A percentile compares a stretch with the other conserved stretches of the same genome.
These are phyloP conservation scores for Rhinocladiella mackenziei DNA, from an alignment of 2,329 filamentous ascomycete species.

Conservation along the genomic window DNA sequence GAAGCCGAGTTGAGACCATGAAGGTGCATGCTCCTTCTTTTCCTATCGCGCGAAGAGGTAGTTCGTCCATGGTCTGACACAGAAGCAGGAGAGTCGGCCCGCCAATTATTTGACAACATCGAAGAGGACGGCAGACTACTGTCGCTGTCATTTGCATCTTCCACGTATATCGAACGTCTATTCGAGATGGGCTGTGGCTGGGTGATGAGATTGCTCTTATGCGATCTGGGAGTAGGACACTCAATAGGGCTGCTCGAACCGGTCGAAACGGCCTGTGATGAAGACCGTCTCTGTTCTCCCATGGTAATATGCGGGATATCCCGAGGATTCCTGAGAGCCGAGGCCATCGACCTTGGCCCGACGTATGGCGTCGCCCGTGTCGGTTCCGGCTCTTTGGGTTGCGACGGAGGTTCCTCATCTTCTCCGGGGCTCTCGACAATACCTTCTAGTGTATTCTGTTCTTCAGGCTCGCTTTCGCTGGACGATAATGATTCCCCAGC, in stretches of 20 bases:
- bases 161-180: slow-evolving; percentile 71
- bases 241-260: slow-evolving; percentile 86
- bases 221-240: slow-evolving; percentile 84
- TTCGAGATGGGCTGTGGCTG: slow-evolving; percentile 61
- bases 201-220: slow-evolving; percentile 59
- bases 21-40: slow-evolving; percentile 80
- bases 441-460: slow-evolving; percentile 23
- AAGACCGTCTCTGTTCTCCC: slow-evolving; percentile 48
- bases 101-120: slow-evolving; percentile 62
- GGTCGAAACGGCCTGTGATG: slow-evolving; percentile 68
- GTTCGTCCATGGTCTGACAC: slow-evolving; percentile 66
- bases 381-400: slow-evolving; percentile 20
- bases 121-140: slow-evolving; percentile 81
- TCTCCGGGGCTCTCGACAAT: slow-evolving; percentile 17
- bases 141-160: slow-evolving; percentile 83
- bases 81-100: slow-evolving; percentile 86
- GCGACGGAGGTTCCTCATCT: slow-evolving; percentile 16
- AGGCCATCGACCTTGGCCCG: slow-evolving; percentile 47
- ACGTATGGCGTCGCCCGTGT: slow-evolving; percentile 20
- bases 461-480: slow-evolving; percentile 41
- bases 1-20: slow-evolving; percentile 65
- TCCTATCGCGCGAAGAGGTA: slow-evolving; percentile 74
- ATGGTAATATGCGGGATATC: slow-evolving; percentile 45
- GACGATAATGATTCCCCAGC: slow-evolving; percentile 70
- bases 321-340: slow-evolving; percentile 53